Conservation (phyloP, 352 stramenopile species). For the Pythium phragmitis region DNA sequence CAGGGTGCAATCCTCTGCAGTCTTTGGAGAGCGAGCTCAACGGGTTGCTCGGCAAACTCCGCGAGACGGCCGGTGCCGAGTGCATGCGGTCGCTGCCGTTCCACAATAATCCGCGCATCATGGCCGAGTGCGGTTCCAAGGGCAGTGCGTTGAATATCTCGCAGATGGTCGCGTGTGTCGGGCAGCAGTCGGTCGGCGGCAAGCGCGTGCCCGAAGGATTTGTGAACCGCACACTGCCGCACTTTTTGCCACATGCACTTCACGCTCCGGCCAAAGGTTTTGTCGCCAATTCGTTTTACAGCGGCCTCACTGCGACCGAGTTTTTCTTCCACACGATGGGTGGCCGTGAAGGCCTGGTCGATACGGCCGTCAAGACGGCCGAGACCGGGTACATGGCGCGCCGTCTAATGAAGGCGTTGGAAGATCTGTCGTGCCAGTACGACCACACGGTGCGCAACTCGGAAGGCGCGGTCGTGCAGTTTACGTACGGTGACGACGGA, state of each 20-base stretch:
- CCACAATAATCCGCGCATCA: conserved; percentile 97
- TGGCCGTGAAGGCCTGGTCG: conserved; percentile 98
- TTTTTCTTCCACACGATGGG: conserved; percentile 99
- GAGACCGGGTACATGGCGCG: conserved; percentile 99
- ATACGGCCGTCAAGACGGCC: conserved; percentile 99
- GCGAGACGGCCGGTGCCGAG: conserved; percentile 96
- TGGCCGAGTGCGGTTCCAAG: conserved; percentile 99
- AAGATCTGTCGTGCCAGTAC: conserved; percentile 97
- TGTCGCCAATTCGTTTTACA: conserved; percentile 99
- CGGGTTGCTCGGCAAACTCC: conserved; percentile 96
- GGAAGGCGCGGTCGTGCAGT: conserved; percentile 95
- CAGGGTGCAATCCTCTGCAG: conserved; percentile 96
- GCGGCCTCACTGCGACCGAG: conserved; percentile 97
- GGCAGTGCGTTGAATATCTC: conserved; percentile 99
- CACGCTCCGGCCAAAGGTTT: conserved; percentile 98
- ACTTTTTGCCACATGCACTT: conserved; percentile 94
- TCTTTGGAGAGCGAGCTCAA: conserved; percentile 99
- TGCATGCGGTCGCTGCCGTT: conserved; percentile 98
- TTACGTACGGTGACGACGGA: conserved; percentile 99
- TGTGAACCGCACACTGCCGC: conserved; percentile 97
- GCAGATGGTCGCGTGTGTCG: conserved; percentile 99
- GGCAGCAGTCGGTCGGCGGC: conserved; percentile 98
- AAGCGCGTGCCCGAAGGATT: conserved; percentile 99
- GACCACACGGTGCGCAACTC: conserved; percentile 90
- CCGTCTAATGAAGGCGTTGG: conserved; percentile 97